Percentiles rank a stretch among this genome's conserved stretches.
Evolutionary conservation across 2,329 filamentous ascomycete genomes (phyloP).

Genomic region (Fusarium tanahbumbuense): DNA sequence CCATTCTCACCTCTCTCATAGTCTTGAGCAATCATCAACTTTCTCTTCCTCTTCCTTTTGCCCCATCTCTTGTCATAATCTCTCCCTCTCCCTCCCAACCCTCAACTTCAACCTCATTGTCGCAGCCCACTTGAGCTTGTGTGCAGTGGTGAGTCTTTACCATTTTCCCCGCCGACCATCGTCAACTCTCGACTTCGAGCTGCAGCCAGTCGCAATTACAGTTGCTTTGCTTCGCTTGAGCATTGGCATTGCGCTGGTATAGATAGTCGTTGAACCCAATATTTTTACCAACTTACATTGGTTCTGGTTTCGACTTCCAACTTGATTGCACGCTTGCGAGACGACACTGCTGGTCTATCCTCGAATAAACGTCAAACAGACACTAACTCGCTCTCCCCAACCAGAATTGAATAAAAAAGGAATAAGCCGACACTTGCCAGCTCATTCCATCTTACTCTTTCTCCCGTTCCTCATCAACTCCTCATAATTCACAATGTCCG

Average conservation of each 20-base stretch:
- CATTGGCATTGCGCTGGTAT: constrained; percentile 8
- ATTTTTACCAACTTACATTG: constrained; percentile 22
- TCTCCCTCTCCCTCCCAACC: constrained; percentile 34
- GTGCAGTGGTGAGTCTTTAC: constrained; percentile 44
- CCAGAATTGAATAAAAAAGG: constrained; percentile 43
- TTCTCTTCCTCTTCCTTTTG: constrained; percentile 33
- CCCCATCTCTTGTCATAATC: constrained; percentile 41
- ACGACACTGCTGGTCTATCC: constrained; percentile 22
- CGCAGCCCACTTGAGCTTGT: constrained; percentile 42
- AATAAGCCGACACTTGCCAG: constrained; percentile 46
- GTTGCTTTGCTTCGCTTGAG: constrained; percentile 14
- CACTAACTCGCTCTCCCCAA: constrained; percentile 31
- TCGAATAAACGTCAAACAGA: constrained; percentile 9
- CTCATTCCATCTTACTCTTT: constrained; percentile 39
- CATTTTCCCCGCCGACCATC: constrained; percentile 33
- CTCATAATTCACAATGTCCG: constrained; percentile 56
- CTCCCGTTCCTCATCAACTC: constrained; percentile 38
- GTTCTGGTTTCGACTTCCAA: constrained; percentile 20
- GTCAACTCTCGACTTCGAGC: constrained; percentile 33
- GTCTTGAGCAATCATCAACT: constrained; percentile 28
- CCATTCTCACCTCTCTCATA: constrained; percentile 40
- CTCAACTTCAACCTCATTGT: constrained; percentile 40
- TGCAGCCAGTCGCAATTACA: constrained; percentile 13
- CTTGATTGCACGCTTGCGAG: constrained; percentile 31
- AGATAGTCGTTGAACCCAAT: constrained; percentile 23